A percentile compares a stretch with the other conserved stretches of the same genome.
These are phyloP conservation scores for Phytopythium boreale DNA, from an alignment of 352 stramenopile species.

Conservation along the genomic window DNA sequence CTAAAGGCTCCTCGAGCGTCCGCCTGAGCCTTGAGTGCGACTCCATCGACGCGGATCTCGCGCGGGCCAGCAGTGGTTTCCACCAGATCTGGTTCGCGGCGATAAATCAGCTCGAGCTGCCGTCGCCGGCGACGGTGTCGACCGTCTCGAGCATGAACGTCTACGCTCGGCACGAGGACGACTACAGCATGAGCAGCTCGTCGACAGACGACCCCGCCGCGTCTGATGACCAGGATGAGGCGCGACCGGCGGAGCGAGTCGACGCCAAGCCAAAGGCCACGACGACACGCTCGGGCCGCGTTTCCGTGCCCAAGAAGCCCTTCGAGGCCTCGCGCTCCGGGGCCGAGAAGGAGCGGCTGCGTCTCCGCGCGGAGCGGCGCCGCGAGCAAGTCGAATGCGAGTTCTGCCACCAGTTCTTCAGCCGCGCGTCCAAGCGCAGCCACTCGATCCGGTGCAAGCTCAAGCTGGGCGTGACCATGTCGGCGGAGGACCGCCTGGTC, in stretches of 20 bases:
- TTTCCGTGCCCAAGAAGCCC: background rate
- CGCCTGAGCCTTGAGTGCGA: background rate
- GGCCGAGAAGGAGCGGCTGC: background rate
- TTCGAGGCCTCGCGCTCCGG: background rate
- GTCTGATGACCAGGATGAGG: background rate
- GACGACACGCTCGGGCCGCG: background rate
- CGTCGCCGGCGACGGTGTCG: background rate
- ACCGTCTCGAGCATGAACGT: constrained; percentile 3
- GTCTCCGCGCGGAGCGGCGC: background rate
- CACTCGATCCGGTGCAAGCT: constrained; percentile 4
- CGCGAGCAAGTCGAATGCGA: background rate
- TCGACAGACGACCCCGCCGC: background rate
- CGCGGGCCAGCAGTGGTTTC: background rate
- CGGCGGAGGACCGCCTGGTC: background rate
- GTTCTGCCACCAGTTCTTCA: constrained; percentile 5
- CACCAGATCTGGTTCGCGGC: constrained; percentile 4
- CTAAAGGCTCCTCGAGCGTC: background rate
- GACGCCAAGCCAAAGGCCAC: background rate
- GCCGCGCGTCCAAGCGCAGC: constrained; percentile 3
- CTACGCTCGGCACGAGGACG: background rate
- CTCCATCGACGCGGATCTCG: background rate
- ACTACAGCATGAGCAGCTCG: background rate
- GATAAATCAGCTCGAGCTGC: background rate
- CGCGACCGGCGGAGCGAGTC: background rate
- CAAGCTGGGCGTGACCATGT: constrained; percentile 4